Base-by-base conservation (phyloP, 805 yeast species). In the Lipomyces oligophaga region DNA sequence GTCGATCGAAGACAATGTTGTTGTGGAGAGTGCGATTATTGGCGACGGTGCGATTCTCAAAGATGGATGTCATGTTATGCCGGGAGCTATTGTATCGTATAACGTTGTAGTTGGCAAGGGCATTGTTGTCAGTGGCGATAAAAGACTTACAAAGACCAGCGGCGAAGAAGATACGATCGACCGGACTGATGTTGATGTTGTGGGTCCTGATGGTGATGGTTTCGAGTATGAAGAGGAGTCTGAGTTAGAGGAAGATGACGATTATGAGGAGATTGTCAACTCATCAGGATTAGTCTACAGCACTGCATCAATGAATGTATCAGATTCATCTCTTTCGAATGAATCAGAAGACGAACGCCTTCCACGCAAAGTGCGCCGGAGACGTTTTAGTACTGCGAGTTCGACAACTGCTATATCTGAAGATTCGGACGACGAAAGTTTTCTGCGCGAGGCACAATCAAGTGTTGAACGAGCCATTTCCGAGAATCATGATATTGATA, bases 381-480 rank as follows among this genome's bases (percentile, higher is more conserved):
- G 58, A 18, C 28, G 57, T 19, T 34, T 51, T 34, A 45, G 52
- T 28, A 49, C 55, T 3, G 54, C 57, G 5, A 52, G 55, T 38
- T 49, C 22, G 41, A 50, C 24, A 22, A 45, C 57, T 6, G 38
- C 38, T 7, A 49, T 48, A 5, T 54, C 58, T 6, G 50, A 47
- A 13, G 54, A 52, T 8, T 52, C 56, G 4, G 56, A 52, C 21
- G 54, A 54, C 15, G 56, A 51, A 20, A 47, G 40, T 19, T 51
- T 53, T 20, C 11, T 52, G 34, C 44, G 55, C 1, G 98, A 93
- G 71, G 98, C 96, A n/a, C 72, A 83, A 49, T 96, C 95, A 8
- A 87, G 97, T 0, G 85, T 93, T 26, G 86, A 82, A 58, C 77
- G 98, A 62, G 95, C 98, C 1, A 76, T 93, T 66, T 90, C 85